Evolutionary conservation across 257 asterid genomes (phyloP), one percentile per base, ranked within the genome.

Genomic region (Dorcoceras hygrometricum): DNA sequence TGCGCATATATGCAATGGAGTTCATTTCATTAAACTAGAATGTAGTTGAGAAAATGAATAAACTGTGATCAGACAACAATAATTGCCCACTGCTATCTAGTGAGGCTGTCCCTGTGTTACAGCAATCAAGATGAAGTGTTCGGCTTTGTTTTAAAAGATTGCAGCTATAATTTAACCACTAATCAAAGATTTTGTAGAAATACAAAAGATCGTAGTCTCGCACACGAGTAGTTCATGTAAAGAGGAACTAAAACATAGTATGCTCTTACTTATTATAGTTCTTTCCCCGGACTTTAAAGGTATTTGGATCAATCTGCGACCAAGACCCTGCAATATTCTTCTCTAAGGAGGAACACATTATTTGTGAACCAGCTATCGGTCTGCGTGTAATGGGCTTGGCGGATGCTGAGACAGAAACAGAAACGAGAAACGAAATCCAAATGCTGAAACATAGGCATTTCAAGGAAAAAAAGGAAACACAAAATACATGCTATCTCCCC

Each of bases 201-300:
- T 16, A 2, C 54, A 46, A 18, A 46, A 46, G 20, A 20, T 46
- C 18, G 8, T 46, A 5, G 22, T 46, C n/a, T 46, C 20, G 16
- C 54, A 46, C 18, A n/a, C 18, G 54, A 46, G 20, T 14, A 31
- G 16, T 53, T 59, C 31, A 43, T n/a, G n/a, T 24, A 43, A 63
- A 23, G 7, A 19, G 61, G 34, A 57, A 46, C 54, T 20, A 22
- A 62, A 63, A 66, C 18, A 46, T 31, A 62, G 29, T 10, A 65
- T 54, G 51, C 29, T 64, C 84, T 80, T 75, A 93, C 99, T 79
- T 88, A 54, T 73, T 51, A 73, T 74, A 93, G 73, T 81, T 90
- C 57, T 66, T 63, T 26, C 88, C 96, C 2, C 99, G 97, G 65
- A 93, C 91, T 83, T 79, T 88, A 71, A 93, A 93, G 68, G 75